These are phyloP conservation scores for Fusarium sp. DNA, from an alignment of 2,329 filamentous ascomycete species.

Conservation along the genomic window DNA sequence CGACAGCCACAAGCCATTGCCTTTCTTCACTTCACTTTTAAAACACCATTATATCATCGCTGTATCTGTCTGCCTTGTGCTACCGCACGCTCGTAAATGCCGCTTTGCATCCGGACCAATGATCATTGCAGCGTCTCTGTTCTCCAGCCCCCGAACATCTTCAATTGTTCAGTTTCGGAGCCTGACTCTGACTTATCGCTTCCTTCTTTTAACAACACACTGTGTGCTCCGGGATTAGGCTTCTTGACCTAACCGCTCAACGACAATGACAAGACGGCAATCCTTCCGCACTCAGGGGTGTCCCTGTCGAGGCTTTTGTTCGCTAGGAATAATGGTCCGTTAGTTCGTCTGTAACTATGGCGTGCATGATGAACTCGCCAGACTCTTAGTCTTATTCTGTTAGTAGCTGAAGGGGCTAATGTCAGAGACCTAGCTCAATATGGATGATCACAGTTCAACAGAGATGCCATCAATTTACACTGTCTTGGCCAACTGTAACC, in stretches of 20 bases:
- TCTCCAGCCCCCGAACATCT: neutral
- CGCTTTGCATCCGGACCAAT: constrained; percentile 10
- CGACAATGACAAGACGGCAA: neutral
- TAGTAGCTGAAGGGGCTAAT: neutral
- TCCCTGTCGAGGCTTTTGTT: neutral
- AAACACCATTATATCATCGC: neutral
- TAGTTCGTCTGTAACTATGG: constrained; percentile 26
- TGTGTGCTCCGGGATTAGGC: neutral
- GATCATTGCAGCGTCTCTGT: neutral
- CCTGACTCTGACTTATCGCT: neutral
- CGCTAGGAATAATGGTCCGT: constrained; percentile 5
- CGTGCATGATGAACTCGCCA: constrained; percentile 24
- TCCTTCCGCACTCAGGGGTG: constrained; percentile 16
- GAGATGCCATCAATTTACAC: constrained; percentile 24
- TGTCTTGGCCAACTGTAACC: constrained; percentile 21
- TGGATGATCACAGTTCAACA: constrained; percentile 24
- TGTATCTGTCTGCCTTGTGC: neutral
- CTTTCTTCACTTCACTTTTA: neutral
- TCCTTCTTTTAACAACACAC: neutral
- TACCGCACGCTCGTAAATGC: neutral
- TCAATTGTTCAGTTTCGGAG: neutral
- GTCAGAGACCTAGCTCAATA: neutral
- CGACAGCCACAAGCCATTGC: neutral
- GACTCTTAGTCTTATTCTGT: neutral
- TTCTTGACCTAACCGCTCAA: neutral